These are phyloP conservation scores for Pseudogymnoascus sp. DNA, from an alignment of 2,329 filamentous ascomycete species.

Conservation along the genomic window DNA sequence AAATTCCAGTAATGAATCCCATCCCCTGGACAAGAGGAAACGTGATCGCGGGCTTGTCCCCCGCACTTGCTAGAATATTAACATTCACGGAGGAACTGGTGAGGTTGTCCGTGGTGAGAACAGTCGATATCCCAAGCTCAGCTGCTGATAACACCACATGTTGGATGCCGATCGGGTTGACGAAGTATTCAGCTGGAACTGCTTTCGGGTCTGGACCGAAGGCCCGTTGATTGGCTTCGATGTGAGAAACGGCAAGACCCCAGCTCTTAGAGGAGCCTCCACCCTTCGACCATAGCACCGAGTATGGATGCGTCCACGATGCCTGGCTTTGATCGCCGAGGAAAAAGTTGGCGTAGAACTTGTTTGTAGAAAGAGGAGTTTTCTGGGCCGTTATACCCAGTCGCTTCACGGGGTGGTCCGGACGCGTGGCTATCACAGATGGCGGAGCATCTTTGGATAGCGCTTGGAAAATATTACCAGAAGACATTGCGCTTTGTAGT, in stretches of 20 bases:
- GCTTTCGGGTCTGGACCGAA: slow-evolving; percentile 54
- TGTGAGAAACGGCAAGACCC: slow-evolving; percentile 72
- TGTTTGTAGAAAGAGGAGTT: slow-evolving; percentile 64
- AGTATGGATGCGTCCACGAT: slow-evolving; percentile 71
- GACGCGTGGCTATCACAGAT: slow-evolving; percentile 39
- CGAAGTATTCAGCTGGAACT: slow-evolving; percentile 63
- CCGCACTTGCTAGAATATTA: slow-evolving; percentile 53
- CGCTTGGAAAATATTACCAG: slow-evolving; percentile 50
- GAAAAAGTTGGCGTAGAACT: slow-evolving; percentile 77
- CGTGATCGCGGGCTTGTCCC: slow-evolving; percentile 54
- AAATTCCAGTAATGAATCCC: slow-evolving; percentile 76
- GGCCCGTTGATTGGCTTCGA: slow-evolving; percentile 60
- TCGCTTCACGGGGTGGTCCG: slow-evolving; percentile 54
- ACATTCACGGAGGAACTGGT: slow-evolving; percentile 60
- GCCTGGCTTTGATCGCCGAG: slow-evolving; percentile 64
- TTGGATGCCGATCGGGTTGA: slow-evolving; percentile 76
- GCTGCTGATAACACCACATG: slow-evolving; percentile 72
- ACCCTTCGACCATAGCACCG: slow-evolving; percentile 61
- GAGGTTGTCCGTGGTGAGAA: slow-evolving; percentile 47
- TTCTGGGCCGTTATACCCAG: slow-evolving; percentile 39
- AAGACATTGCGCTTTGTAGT: slow-evolving; percentile 16
- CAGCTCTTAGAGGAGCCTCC: slow-evolving; percentile 58
- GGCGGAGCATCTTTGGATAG: slow-evolving; percentile 49
- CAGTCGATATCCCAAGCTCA: slow-evolving; percentile 60
- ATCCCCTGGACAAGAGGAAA: slow-evolving; percentile 88